These are phyloP conservation scores for Collybiopsis luxurians DNA, from an alignment of 768 basidiomycete species.

Conservation along the genomic window DNA sequence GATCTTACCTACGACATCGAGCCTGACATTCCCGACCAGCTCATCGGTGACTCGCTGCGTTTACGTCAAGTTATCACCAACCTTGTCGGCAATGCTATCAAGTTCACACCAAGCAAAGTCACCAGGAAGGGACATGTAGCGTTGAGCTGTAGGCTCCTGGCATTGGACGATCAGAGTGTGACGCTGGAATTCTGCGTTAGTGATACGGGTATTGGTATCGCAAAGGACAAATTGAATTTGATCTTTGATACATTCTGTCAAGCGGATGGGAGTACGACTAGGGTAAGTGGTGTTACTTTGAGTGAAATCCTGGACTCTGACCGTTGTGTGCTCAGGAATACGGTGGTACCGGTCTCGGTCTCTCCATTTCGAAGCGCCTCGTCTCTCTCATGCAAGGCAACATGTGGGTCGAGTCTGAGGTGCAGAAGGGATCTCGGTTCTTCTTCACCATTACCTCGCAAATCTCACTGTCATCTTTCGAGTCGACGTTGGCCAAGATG, in stretches of 20 bases:
- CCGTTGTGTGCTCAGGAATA: slow-evolving; percentile 68
- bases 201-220: slow-evolving; percentile 98
- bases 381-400: slow-evolving; percentile 98
- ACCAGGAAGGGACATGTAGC: slow-evolving; percentile 86
- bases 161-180: slow-evolving; percentile 77
- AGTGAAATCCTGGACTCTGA: too few species aligned
- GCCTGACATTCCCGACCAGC: slow-evolving; percentile 92
- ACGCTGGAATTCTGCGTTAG: slow-evolving; percentile 96
- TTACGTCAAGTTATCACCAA: slow-evolving; percentile 95
- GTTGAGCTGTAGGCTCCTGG: slow-evolving; percentile 77
- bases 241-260: slow-evolving; percentile 99
- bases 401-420: slow-evolving; percentile 98
- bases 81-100: slow-evolving; percentile 93
- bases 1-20: slow-evolving; percentile 97
- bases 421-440: slow-evolving; percentile 90
- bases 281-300: slow-evolving; percentile 66
- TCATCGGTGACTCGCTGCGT: slow-evolving; percentile 94
- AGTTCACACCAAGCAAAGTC: slow-evolving; percentile 86
- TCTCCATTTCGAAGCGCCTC: slow-evolving; percentile 96
- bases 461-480: slow-evolving; percentile 72
- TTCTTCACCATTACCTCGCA: slow-evolving; percentile 95
- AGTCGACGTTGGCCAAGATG: slow-evolving; percentile 75
- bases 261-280: slow-evolving; percentile 96
- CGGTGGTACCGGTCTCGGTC: slow-evolving; percentile 92
- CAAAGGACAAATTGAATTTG: slow-evolving; percentile 95